A percentile compares a stretch with the other conserved stretches of the same genome.
Conservation (phyloP, 164 flowering plant species). For the Annona cherimola region DNA sequence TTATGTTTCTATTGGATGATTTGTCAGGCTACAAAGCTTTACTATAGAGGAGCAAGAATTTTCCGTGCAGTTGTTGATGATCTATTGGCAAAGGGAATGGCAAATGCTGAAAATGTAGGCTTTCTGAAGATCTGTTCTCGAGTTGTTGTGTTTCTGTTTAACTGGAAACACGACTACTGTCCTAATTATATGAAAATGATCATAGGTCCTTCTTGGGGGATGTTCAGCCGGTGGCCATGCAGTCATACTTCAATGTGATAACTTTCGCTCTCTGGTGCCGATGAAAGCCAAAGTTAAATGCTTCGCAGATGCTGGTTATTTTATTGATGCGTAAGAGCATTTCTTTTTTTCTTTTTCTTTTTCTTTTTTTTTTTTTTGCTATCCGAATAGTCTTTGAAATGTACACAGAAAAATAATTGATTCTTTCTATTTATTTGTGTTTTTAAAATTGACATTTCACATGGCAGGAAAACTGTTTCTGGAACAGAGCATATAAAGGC, state of each 20-base stretch:
- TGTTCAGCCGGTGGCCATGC: constrained; percentile 98
- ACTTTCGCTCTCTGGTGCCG: constrained; percentile 59
- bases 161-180: background rate
- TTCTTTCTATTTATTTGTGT: background rate
- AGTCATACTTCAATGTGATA: constrained; percentile 82
- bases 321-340: constrained; percentile 67
- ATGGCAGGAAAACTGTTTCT: constrained; percentile 49
- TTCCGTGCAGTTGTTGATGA: constrained; percentile 62
- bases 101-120: constrained; percentile 66
- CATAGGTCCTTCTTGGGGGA: constrained; percentile 84
- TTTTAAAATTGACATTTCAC: background rate
- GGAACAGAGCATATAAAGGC: constrained; percentile 49
- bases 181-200: constrained; percentile 1
- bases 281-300: constrained; percentile 69
- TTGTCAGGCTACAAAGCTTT: constrained; percentile 59
- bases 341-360: too few relatives aligned
- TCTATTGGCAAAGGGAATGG: constrained; percentile 64
- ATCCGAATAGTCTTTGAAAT: too few relatives aligned
- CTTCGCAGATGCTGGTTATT: constrained; percentile 91
- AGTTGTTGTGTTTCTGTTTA: background rate
- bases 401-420: too few relatives aligned
- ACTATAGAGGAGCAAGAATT: constrained; percentile 73
- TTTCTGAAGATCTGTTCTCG: background rate
- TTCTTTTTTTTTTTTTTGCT: background rate
- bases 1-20: background rate